A percentile compares a stretch with the other conserved stretches of the same genome.
Conservation (phyloP, 2,329 filamentous ascomycete species). For the Alternaria burnsii region DNA sequence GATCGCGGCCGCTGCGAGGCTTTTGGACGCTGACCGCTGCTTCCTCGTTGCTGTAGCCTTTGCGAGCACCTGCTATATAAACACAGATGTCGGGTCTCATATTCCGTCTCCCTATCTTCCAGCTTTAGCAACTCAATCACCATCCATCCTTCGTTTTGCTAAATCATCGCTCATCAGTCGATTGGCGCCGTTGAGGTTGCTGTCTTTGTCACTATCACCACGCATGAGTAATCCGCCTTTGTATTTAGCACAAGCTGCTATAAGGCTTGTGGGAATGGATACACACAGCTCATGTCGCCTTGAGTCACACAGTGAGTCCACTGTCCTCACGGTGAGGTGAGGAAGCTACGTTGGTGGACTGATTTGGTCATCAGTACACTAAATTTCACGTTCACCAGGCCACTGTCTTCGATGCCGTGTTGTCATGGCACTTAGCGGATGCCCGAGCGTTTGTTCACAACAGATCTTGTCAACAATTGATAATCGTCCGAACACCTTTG, state of each 20-base stretch:
- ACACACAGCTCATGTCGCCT: not conserved
- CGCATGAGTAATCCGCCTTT: not conserved
- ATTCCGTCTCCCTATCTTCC: not conserved
- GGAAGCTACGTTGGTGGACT: not conserved
- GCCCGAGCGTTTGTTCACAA: not conserved
- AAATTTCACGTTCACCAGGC: not conserved
- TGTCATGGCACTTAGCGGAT: not conserved
- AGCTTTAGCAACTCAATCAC: not conserved
- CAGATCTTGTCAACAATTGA: not conserved
- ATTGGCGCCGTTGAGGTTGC: fast-evolving
- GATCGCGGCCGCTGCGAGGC: not conserved
- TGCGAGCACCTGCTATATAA: not conserved
- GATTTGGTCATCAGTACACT: not conserved
- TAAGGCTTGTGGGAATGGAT: not conserved
- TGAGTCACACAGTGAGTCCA: not conserved
- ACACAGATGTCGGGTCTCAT: not conserved
- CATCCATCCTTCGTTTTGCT: not conserved
- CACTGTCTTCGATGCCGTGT: not conserved
- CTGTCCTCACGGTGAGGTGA: not conserved
- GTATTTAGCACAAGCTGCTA: not conserved
- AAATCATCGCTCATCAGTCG: not conserved
- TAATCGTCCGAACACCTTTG: not conserved
- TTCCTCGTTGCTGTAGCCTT: not conserved
- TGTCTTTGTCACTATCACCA: not conserved
- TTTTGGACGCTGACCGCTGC: not conserved